Evolutionary conservation across 208 protist species (phyloP).

Genomic region (Angomonas deanei): DNA sequence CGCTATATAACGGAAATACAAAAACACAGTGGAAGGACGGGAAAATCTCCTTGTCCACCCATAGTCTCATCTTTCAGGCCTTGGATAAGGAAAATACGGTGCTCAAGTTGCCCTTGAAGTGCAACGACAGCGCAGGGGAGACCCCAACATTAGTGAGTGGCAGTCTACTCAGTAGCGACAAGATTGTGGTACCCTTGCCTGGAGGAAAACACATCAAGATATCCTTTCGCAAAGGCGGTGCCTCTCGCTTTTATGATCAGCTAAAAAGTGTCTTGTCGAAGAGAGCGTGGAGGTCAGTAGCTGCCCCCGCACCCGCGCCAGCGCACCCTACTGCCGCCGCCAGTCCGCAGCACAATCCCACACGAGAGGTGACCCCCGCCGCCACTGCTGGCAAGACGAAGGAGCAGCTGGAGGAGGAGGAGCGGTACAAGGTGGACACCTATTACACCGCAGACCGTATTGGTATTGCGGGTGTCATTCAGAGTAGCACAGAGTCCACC

Average conservation of each 20-base stretch:
- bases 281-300: slow-evolving; percentile 21
- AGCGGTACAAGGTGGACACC: neutral
- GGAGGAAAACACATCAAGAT: slow-evolving; percentile 32
- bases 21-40: slow-evolving; percentile 55
- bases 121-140: slow-evolving; percentile 20
- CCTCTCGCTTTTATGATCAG: slow-evolving; percentile 34
- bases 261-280: slow-evolving; percentile 34
- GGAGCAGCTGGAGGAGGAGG: neutral
- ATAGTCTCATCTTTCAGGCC: slow-evolving; percentile 56
- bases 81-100: slow-evolving; percentile 14
- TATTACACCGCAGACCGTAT: slow-evolving; percentile 37
- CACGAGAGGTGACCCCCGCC: neutral
- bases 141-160: slow-evolving; percentile 23
- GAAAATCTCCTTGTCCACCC: slow-evolving; percentile 56
- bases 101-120: slow-evolving; percentile 49
- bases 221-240: slow-evolving; percentile 58
- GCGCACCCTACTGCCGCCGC: neutral
- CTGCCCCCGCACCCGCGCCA: neutral
- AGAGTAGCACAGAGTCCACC: slow-evolving; percentile 34
- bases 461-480: slow-evolving; percentile 74
- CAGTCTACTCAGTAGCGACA: slow-evolving; percentile 48
- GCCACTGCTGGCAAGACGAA: neutral
- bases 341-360: too few relatives aligned
- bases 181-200: slow-evolving; percentile 55
- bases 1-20: slow-evolving; percentile 45